Evolutionary conservation across 371 early-diverging fungal species (phyloP), one percentile per base, ranked within the genome.

Genomic region (Mortierella sp.): DNA sequence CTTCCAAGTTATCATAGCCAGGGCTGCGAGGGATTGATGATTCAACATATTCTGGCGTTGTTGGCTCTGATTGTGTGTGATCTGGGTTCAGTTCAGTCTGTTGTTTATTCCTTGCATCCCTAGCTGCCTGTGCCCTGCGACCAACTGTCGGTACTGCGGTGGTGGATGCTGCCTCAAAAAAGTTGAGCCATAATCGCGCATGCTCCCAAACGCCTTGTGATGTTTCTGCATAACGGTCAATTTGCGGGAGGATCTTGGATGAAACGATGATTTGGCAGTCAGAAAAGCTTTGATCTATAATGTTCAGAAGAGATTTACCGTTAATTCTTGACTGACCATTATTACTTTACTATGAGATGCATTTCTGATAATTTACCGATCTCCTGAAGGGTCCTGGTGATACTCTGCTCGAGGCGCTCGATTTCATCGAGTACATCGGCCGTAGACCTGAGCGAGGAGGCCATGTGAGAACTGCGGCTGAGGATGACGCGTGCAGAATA

Each of bases 261-360:
- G 86, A 70, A n/a, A 88, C 83, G 47, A 88, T 84, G 62, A 83
- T 87, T 35, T 87, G 84, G 32, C 89, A 87, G 58, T 77, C 67
- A 0, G 89, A 84, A 70, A 90, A 90, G 71, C 88, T 88, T 62
- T 89, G 85, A 75, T 90, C 90, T 81, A 51, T 32, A 28, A 28
- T 20, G 40, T 8, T 5, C 5, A 32, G 16, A 28, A 22, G 26
- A 20, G 54, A 3, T 49, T 26, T 3, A 28, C 18, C 20, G 18
- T 32, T 16, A 54, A 61, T 35, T 35, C 35, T 35, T 35, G 35
- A 35, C 35, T 35, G 35, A 35, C 35, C 47, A 49, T 64, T 64
- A 9, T 64, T 64, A 49, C 20, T 52, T 52, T n/a, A 14, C 28
- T 28, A 18, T 28, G 16, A 10, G 9, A 20, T 60, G 35, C 60